phyloP scores from a whole-genome alignment of 2,329 filamentous ascomycete species.

The Pseudogymnoascus sp. region DNA sequence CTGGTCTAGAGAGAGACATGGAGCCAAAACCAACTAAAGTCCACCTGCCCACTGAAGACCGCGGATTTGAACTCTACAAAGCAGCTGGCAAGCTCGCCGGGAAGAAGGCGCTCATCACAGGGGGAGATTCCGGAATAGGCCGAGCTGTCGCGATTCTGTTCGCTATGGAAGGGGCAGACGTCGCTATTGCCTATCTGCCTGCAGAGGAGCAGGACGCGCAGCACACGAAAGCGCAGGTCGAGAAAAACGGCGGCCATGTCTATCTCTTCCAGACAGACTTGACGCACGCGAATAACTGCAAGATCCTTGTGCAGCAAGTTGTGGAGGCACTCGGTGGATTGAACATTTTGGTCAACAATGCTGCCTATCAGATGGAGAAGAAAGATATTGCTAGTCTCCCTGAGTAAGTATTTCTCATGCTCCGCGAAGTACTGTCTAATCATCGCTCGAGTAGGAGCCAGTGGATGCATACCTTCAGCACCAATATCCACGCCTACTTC shows the following conservation, averaged over 20 bases:
- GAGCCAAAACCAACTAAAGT: no score
- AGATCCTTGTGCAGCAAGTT: not conserved
- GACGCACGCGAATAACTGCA: not conserved
- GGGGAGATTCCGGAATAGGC: not conserved
- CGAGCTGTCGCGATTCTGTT: no score
- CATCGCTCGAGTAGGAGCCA: constrained; percentile 44
- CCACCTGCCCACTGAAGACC: no score
- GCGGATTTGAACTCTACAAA: no score
- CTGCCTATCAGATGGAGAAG: not conserved
- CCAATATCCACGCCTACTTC: constrained; percentile 77
- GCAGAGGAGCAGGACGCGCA: not conserved
- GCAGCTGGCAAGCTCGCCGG: no score
- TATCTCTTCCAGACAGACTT: not conserved
- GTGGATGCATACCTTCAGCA: constrained; percentile 72
- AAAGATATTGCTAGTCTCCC: not conserved
- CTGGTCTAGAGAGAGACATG: no score
- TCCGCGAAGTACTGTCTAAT: no score
- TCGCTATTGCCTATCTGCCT: no score
- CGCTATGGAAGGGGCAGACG: no score
- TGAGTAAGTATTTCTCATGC: not conserved
- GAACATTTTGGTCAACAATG: constrained; percentile 27
- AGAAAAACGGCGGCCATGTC: not conserved
- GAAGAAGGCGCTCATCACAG: no score
- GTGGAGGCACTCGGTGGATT: not conserved
- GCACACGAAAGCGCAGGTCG: not conserved